Evolutionary conservation across 441 rosid species (phyloP).

Genomic region (Theobroma grandiflorum): DNA sequence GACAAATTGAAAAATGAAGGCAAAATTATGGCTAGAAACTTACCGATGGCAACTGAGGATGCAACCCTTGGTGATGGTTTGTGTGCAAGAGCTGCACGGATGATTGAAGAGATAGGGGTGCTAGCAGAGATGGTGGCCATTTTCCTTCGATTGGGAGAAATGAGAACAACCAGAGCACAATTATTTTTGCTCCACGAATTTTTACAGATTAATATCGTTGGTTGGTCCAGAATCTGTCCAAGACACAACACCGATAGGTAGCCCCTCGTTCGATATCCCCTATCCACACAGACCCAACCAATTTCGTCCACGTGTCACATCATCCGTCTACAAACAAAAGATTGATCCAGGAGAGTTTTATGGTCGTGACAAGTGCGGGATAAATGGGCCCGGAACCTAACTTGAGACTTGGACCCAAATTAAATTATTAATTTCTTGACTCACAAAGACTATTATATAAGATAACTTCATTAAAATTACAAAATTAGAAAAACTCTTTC

Average conservation of each 20-base stretch:
- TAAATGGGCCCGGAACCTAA: not conserved
- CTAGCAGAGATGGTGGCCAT: constrained; percentile 57
- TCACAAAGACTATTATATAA: not conserved
- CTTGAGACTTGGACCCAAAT: not conserved
- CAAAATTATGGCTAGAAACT: not conserved
- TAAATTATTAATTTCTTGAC: not conserved
- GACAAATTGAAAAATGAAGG: not conserved
- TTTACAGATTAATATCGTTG: constrained; percentile 19
- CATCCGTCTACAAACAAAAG: constrained; percentile 26
- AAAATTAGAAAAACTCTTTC: too few relatives aligned
- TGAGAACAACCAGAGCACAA: not conserved
- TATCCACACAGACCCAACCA: constrained; percentile 62
- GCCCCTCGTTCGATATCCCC: constrained; percentile 47
- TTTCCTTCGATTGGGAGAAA: constrained; percentile 4
- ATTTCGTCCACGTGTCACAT: constrained; percentile 59
- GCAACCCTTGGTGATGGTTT: constrained; percentile 46
- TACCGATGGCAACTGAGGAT: constrained; percentile 67
- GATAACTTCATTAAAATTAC: not conserved
- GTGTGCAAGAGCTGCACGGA: constrained; percentile 47
- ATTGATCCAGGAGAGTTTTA: not conserved
- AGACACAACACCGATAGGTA: constrained; percentile 19
- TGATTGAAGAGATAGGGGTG: constrained; percentile 55
- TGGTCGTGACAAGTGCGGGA: too few relatives aligned
- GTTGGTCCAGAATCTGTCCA: constrained; percentile 27
- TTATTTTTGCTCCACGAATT: not conserved